A percentile compares a stretch with the other conserved stretches of the same genome.
Conservation (phyloP, 1,284 basidiomycete genomes). For the Ganoderma lucidum region DNA sequence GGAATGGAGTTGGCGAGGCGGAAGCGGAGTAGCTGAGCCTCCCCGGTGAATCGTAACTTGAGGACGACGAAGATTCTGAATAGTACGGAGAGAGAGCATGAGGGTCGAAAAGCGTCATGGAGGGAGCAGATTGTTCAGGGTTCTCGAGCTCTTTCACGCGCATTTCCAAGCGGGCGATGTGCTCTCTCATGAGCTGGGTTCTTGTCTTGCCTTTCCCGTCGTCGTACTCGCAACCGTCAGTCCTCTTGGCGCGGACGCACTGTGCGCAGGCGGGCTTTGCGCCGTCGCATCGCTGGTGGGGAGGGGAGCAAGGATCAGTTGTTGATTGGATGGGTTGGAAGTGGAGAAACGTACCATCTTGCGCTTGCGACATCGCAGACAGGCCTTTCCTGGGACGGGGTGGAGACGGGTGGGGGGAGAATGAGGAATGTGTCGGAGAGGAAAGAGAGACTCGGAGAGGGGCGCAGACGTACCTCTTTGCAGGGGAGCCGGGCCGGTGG, state of each 20-base stretch:
- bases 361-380: slow-evolving; percentile 77
- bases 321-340: slow-evolving; percentile 10
- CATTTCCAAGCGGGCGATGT: slow-evolving; percentile 49
- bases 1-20: slow-evolving; percentile 65
- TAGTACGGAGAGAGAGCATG: slow-evolving; percentile 43
- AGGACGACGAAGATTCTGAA: slow-evolving; percentile 70
- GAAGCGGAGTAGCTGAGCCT: slow-evolving; percentile 64
- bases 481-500: slow-evolving; percentile 40
- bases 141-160: slow-evolving; percentile 53
- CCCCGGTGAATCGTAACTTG: slow-evolving; percentile 64
- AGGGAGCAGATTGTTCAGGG: slow-evolving; percentile 44
- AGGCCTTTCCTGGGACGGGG: slow-evolving; percentile 62
- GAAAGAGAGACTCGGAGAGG: neutral
- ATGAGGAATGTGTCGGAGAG: slow-evolving; percentile 8
- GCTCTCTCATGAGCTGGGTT: slow-evolving; percentile 55
- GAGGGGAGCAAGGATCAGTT: neutral
- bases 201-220: slow-evolving; percentile 56
- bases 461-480: slow-evolving; percentile 41
- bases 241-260: slow-evolving; percentile 51
- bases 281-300: slow-evolving; percentile 51
- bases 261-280: slow-evolving; percentile 52
- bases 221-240: slow-evolving; percentile 53
- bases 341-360: slow-evolving; percentile 66
- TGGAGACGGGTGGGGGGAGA: slow-evolving; percentile 11
- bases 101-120: slow-evolving; percentile 49